Conservation (phyloP, 2,329 filamentous ascomycete genomes). For the Nakataea oryzae region DNA sequence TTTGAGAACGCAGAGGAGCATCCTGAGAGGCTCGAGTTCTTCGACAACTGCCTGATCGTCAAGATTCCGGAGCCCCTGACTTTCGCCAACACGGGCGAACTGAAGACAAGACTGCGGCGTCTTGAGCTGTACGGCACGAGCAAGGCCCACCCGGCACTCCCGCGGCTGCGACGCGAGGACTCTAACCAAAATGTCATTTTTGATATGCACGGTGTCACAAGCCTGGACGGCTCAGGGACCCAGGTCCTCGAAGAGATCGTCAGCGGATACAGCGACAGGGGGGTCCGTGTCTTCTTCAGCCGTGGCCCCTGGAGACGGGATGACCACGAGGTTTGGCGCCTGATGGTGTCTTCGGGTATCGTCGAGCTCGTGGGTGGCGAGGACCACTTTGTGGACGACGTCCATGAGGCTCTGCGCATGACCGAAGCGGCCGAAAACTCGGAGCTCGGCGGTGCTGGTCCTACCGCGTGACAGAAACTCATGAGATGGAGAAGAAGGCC, state of each 20-base stretch:
- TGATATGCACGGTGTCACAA: conserved; percentile 94
- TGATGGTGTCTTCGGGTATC: conserved; percentile 75
- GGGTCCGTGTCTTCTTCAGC: conserved; percentile 68
- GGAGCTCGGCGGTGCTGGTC: background rate
- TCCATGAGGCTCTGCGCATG: conserved; percentile 73
- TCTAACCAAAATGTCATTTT: conserved; percentile 91
- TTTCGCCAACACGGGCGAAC: conserved; percentile 90
- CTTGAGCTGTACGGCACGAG: conserved; percentile 87
- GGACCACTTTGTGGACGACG: conserved; percentile 68
- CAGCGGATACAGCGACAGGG: conserved; percentile 62
- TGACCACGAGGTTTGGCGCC: conserved; percentile 50
- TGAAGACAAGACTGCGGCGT: conserved; percentile 72
- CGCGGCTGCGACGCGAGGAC: conserved; percentile 64
- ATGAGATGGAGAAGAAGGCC: background rate
- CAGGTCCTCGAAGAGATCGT: conserved; percentile 92
- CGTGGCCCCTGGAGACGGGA: conserved; percentile 35
- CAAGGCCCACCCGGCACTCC: conserved; percentile 76
- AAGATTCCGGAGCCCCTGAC: conserved; percentile 96
- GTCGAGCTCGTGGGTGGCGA: conserved; percentile 71
- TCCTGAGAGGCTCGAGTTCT: conserved; percentile 67
- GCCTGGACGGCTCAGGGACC: conserved; percentile 83
- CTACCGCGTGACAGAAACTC: background rate
- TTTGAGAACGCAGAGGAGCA: conserved; percentile 80
- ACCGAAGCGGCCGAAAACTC: conserved; percentile 42
- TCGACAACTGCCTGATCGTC: conserved; percentile 88